phyloP scores from a whole-genome alignment of 176 grass and related monocot genomes.

The Saccharum spontaneum region DNA sequence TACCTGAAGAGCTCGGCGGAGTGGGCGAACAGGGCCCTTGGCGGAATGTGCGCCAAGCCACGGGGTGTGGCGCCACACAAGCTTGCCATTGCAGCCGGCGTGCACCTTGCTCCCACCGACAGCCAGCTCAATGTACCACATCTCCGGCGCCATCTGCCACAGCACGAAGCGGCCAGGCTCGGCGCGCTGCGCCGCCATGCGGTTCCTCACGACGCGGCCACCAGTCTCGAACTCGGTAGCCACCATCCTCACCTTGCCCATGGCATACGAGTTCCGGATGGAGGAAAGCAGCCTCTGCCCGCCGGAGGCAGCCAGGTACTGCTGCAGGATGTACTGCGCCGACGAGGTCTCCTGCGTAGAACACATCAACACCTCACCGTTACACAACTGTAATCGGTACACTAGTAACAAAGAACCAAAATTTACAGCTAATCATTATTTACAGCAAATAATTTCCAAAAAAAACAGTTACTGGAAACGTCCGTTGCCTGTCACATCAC shows the following conservation, averaged over 20 bases:
- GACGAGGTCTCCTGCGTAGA: conserved; percentile 83
- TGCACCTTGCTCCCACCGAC: conserved; percentile 86
- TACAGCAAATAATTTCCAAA: not conserved
- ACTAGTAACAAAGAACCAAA: not conserved
- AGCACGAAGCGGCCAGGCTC: conserved; percentile 83
- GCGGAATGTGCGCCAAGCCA: conserved; percentile 79
- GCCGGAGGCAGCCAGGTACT: conserved; percentile 78
- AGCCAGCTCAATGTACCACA: conserved; percentile 91
- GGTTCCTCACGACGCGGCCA: conserved; percentile 67
- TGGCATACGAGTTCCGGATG: conserved; percentile 59
- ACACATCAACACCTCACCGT: conserved; percentile 6
- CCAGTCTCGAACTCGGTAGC: conserved; percentile 70
- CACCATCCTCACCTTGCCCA: conserved; percentile 78
- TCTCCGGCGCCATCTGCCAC: conserved; percentile 89
- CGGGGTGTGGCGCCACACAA: conserved; percentile 86
- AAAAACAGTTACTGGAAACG: not conserved
- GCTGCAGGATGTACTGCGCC: conserved; percentile 93
- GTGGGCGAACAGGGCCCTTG: conserved; percentile 83
- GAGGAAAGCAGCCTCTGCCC: conserved; percentile 67
- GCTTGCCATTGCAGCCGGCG: conserved; percentile 74
- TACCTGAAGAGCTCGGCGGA: conserved; percentile 76
- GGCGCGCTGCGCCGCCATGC: conserved; percentile 37
- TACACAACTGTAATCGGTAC: not conserved
- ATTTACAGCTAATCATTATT: conserved; percentile 34
- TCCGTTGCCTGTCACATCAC: not conserved